Base-by-base conservation (phyloP, 1,284 basidiomycete genomes). In the Fomes fomentarius region DNA sequence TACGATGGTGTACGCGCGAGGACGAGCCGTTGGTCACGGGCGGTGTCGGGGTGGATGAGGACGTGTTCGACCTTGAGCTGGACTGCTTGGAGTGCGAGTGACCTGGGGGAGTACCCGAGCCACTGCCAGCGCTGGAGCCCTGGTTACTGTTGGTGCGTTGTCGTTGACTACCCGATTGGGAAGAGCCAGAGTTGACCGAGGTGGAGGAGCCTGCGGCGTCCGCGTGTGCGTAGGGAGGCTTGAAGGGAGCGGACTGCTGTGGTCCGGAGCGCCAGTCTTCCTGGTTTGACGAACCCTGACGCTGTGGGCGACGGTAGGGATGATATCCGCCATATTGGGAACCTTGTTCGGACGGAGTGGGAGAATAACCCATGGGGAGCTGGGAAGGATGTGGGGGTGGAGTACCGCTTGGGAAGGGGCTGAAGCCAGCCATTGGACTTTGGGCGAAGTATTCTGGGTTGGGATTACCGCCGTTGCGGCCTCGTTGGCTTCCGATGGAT, bases 161-260 rank as follows among this genome's bases (percentile, higher is more conserved):
- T 21, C 87, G 80, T 52, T 69, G 60, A 52, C 65, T 64, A 48
- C 82, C 64, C 12, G 65, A 63, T 48, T 66, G 62, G 24, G 60
- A 82, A 28, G 75, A 75, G 17, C 80, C 79, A 7, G 89, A 91
- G 66, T 85, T 89, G 61, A 91, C 77, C 0, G 89, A 91, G 9
- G 86, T 83, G 19, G 85, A 82, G 1, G 89, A 90, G 39, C 82
- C 84, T 10, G 89, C 85, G 12, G 89, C 89, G 55, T 91, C 89
- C 25, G 81, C 77, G 52, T 89, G 85, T 26, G 81, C 85, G 67
- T 91, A 91, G 1, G 89, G 89, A 0, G 81, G 79, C 57, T 81
- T 79, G 60, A 81, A 72, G 60, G 81, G 65, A 3, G 66, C 67
- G n/a, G 57, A 72, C 11, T 52, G 74, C 50, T 69, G 67, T 37